phyloP scores from a whole-genome alignment of 2,329 filamentous ascomycete genomes.

The Stylonectria norvegica region DNA sequence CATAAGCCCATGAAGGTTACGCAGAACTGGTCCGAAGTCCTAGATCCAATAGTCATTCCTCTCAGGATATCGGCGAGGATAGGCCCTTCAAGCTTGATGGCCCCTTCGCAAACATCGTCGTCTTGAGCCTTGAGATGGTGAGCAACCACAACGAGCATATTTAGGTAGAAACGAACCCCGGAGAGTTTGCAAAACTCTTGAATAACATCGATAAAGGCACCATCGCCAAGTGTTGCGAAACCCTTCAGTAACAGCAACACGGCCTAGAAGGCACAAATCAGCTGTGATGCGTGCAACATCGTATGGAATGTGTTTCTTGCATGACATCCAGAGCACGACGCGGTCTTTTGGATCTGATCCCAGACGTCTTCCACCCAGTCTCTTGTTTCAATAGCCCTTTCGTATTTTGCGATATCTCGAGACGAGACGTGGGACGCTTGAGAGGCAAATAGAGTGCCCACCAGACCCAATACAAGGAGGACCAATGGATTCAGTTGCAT shows the following conservation, averaged over 20 bases:
- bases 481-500: too few relatives aligned
- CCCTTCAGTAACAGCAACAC: conserved; percentile 41
- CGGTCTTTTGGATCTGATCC: conserved; percentile 14
- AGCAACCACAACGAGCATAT: background rate
- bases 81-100: conserved; percentile 50
- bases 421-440: too few relatives aligned
- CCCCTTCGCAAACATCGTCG: conserved; percentile 52
- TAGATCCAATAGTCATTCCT: conserved; percentile 45
- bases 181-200: conserved; percentile 33
- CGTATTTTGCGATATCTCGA: too few relatives aligned
- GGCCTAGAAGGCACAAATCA: conserved; percentile 21
- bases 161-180: conserved; percentile 22
- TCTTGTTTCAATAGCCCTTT: conserved; percentile 11
- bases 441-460: too few relatives aligned
- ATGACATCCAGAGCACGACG: conserved; percentile 23
- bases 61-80: conserved; percentile 49
- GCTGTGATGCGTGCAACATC: background rate
- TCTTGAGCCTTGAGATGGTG: conserved; percentile 42
- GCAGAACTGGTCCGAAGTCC: conserved; percentile 50
- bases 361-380: conserved; percentile 8
- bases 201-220: conserved; percentile 34
- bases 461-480: too few relatives aligned
- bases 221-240: conserved; percentile 41
- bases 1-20: conserved; percentile 53
- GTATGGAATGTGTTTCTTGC: conserved; percentile 4